These are phyloP conservation scores for Pythium dissimile DNA, from an alignment of 352 stramenopile genomes.

Conservation along the genomic window DNA sequence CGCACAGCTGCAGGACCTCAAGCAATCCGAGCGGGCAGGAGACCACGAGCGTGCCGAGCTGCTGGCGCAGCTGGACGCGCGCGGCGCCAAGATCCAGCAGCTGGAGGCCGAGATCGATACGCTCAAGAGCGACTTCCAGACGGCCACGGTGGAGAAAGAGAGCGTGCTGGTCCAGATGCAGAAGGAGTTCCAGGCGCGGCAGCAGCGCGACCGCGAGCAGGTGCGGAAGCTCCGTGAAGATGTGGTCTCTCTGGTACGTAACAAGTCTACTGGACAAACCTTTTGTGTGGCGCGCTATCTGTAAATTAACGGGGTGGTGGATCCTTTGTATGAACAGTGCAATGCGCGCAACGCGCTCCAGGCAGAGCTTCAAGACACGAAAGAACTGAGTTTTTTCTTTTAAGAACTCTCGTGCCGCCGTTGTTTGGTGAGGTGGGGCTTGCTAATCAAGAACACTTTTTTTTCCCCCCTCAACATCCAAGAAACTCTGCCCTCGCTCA, in stretches of 20 bases:
- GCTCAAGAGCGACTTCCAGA: slow-evolving; percentile 37
- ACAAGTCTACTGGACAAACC: background rate
- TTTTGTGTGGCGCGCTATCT: too few relatives aligned
- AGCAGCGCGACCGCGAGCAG: slow-evolving; percentile 46
- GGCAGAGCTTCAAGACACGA: slow-evolving; percentile 50
- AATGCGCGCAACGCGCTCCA: slow-evolving; percentile 53
- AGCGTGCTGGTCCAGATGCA: slow-evolving; percentile 54
- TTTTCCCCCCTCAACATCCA: background rate
- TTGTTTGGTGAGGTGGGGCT: background rate
- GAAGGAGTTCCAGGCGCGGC: slow-evolving; percentile 35
- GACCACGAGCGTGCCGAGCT: slow-evolving; percentile 36
- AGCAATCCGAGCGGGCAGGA: slow-evolving; percentile 34
- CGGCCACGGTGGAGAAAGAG: slow-evolving; percentile 51
- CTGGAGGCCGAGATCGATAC: slow-evolving; percentile 55
- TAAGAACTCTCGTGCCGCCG: slow-evolving; percentile 8
- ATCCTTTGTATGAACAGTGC: slow-evolving; percentile 31
- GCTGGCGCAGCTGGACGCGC: slow-evolving; percentile 43
- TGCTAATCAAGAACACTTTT: too few relatives aligned
- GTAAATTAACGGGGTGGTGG: too few relatives aligned
- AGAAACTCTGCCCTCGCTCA: background rate
- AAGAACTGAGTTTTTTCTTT: slow-evolving; percentile 50
- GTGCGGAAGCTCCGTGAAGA: slow-evolving; percentile 54
- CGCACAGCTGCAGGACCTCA: slow-evolving; percentile 47
- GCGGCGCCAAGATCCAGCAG: slow-evolving; percentile 51
- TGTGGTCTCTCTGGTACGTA: slow-evolving; percentile 47